phyloP scores from a whole-genome alignment of 73 alveolate genomes.

The Paramecium bursaria region DNA sequence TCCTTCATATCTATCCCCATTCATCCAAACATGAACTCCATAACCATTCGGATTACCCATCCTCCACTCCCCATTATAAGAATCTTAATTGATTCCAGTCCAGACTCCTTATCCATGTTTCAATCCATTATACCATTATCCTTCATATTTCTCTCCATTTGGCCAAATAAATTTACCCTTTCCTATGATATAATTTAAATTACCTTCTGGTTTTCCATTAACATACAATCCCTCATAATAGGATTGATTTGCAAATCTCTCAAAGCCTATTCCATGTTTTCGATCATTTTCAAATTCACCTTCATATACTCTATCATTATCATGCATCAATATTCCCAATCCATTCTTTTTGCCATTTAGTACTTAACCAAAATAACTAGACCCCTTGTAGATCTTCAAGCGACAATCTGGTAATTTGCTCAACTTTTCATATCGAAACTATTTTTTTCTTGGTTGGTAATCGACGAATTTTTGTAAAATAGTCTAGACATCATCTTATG shows the following conservation, averaged over 20 bases:
- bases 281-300: slow-evolving; percentile 65
- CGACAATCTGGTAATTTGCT: neutral
- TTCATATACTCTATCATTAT: slow-evolving; percentile 62
- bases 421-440: neutral
- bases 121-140: slow-evolving; percentile 76
- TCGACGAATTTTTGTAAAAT: neutral
- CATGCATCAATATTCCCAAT: slow-evolving; percentile 37
- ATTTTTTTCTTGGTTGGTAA: neutral
- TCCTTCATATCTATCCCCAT: slow-evolving; percentile 69
- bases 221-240: slow-evolving; percentile 83
- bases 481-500: no score
- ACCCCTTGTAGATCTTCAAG: slow-evolving; percentile 20
- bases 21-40: slow-evolving; percentile 70
- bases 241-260: slow-evolving; percentile 79
- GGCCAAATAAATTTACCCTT: slow-evolving; percentile 86
- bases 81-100: slow-evolving; percentile 77
- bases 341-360: slow-evolving; percentile 53
- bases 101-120: slow-evolving; percentile 78
- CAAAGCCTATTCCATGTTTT: slow-evolving; percentile 75
- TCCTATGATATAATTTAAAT: no score
- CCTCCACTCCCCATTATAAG: slow-evolving; percentile 79
- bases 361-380: slow-evolving; percentile 16
- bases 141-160: slow-evolving; percentile 81
- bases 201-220: slow-evolving; percentile 87
- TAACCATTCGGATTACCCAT: slow-evolving; percentile 88